phyloP scores from a whole-genome alignment of 176 grass and related monocot species.

The Alopecurus myosuroides region DNA sequence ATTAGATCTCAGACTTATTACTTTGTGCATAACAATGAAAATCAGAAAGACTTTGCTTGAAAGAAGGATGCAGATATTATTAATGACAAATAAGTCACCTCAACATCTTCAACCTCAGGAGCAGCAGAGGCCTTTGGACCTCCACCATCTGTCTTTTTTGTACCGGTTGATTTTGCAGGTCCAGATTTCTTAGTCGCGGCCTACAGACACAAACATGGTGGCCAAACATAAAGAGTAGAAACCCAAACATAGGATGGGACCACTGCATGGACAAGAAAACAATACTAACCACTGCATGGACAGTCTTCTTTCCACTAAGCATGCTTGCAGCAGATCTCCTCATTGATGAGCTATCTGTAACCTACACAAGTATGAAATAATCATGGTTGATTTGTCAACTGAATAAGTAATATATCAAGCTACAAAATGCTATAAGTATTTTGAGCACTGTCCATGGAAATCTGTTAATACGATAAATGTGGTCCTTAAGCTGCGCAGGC shows the following conservation, averaged over 20 bases:
- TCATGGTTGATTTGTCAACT: neutral
- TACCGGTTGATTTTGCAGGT: conserved; percentile 41
- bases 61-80: conserved; percentile 12
- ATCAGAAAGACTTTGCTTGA: neutral
- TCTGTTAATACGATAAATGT: neutral
- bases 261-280: conserved; percentile 22
- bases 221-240: conserved; percentile 8
- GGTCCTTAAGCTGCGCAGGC: neutral
- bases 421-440: neutral
- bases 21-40: neutral
- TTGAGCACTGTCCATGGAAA: neutral
- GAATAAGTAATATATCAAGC: neutral
- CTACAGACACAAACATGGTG: conserved; percentile 41
- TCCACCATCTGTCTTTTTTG: conserved; percentile 75
- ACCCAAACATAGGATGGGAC: neutral
- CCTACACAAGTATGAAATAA: conserved; percentile 38
- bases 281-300: conserved; percentile 49
- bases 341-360: conserved; percentile 55
- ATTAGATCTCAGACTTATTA: neutral
- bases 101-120: conserved; percentile 73
- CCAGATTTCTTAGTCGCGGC: conserved; percentile 65
- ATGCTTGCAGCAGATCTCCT: conserved; percentile 98
- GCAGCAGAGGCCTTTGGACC: conserved; percentile 58
- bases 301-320: conserved; percentile 89
- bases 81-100: conserved; percentile 55